Percentiles rank a stretch among this genome's conserved stretches.
These are phyloP conservation scores for Boletus vermiculosoides DNA, from an alignment of 768 basidiomycete species.

Conservation along the genomic window DNA sequence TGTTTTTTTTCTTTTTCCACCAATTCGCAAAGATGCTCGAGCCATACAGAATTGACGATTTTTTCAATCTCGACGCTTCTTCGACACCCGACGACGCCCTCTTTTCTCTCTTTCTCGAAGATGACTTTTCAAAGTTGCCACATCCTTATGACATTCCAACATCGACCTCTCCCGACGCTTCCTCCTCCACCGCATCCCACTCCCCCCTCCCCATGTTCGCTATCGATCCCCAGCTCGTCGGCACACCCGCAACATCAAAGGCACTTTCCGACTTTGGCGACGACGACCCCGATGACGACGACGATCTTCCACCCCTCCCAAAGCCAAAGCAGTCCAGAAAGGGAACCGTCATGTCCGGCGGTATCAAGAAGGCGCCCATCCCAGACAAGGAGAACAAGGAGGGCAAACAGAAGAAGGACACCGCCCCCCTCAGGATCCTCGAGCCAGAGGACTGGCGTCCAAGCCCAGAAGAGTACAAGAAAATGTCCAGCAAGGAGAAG, in stretches of 20 bases:
- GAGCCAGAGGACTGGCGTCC: slow-evolving; percentile 79
- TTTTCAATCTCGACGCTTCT: slow-evolving; percentile 64
- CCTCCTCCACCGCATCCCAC: slow-evolving; percentile 24
- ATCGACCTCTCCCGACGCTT: slow-evolving; percentile 24
- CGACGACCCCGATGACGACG: slow-evolving; percentile 36
- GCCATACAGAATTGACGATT: slow-evolving; percentile 47
- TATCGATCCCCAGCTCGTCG: slow-evolving; percentile 79
- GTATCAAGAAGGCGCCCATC: slow-evolving; percentile 59
- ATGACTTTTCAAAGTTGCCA: slow-evolving; percentile 36
- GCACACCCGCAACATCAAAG: slow-evolving; percentile 53
- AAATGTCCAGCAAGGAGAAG: slow-evolving; percentile 95
- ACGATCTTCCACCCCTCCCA: slow-evolving; percentile 27
- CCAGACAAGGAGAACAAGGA: slow-evolving; percentile 36
- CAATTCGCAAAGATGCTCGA: slow-evolving; percentile 23
- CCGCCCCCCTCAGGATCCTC: slow-evolving; percentile 17
- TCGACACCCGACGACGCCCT: slow-evolving; percentile 31
- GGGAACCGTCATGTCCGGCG: slow-evolving; percentile 72
- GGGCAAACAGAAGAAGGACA: slow-evolving; percentile 30
- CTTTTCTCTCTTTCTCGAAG: slow-evolving; percentile 48
- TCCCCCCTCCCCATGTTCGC: slow-evolving; percentile 38
- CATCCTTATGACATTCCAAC: slow-evolving; percentile 26
- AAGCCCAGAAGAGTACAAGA: slow-evolving; percentile 90
- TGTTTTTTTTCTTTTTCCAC: too few species aligned
- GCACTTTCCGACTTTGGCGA: slow-evolving; percentile 43
- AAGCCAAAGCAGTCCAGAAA: slow-evolving; percentile 54